Evolutionary conservation across 208 protist genomes (phyloP).

Genomic region (Leishmania turanica): DNA sequence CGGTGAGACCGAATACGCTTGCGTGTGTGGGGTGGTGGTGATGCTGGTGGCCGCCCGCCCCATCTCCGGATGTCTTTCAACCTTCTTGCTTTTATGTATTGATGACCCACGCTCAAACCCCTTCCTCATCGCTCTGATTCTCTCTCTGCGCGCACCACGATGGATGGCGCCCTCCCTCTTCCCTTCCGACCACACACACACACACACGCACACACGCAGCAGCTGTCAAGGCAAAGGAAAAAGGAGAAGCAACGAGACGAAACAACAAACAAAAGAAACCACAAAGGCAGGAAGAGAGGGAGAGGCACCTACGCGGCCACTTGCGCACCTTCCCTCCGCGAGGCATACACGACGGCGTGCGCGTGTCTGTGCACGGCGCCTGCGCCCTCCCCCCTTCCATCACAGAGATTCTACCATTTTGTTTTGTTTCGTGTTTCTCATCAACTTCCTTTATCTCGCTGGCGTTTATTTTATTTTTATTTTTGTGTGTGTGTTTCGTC

Average conservation of each 20-base stretch:
- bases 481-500: too few species aligned
- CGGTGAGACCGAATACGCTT: neutral
- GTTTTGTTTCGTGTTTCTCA: slow-evolving; percentile 20
- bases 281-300: neutral
- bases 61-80: neutral
- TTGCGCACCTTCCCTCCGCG: neutral
- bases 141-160: neutral
- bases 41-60: neutral
- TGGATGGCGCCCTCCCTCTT: neutral
- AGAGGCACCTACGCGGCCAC: neutral
- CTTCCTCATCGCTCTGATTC: neutral
- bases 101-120: neutral
- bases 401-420: neutral
- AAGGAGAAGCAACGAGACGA: neutral
- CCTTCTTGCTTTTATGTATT: neutral
- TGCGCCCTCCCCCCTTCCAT: neutral
- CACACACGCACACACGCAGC: neutral
- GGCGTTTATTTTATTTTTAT: neutral
- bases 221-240: neutral
- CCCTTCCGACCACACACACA: neutral
- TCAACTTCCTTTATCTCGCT: neutral
- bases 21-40: neutral
- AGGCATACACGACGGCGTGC: neutral
- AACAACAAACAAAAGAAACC: neutral
- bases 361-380: neutral